phyloP scores from a whole-genome alignment of 345 rosid genomes.

The Draba incana region DNA sequence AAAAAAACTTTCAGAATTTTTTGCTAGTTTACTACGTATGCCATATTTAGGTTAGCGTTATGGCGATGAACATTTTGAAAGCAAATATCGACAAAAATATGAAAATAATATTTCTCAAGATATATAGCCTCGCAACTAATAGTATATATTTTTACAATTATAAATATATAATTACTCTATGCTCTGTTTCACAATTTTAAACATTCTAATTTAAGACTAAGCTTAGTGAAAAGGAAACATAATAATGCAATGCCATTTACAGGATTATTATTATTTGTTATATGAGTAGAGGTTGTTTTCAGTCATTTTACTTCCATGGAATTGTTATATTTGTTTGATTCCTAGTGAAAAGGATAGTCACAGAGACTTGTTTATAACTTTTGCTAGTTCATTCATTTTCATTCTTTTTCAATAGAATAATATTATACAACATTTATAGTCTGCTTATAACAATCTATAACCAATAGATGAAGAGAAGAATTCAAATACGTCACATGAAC shows the following conservation, averaged over 20 bases:
- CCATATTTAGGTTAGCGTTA: too few species aligned
- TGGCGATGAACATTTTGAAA: too few species aligned
- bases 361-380: constrained; percentile 19
- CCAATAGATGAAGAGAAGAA: constrained; percentile 42
- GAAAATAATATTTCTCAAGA: too few species aligned
- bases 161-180: too few species aligned
- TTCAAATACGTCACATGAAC: constrained; percentile 39
- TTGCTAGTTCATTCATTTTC: constrained; percentile 24
- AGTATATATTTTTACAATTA: too few species aligned
- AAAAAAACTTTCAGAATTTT: too few species aligned
- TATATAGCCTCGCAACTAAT: too few species aligned
- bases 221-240: not conserved
- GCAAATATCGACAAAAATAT: too few species aligned
- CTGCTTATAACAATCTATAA: constrained; percentile 4
- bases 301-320: not conserved
- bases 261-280: not conserved
- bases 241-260: not conserved
- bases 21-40: too few species aligned
- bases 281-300: too few species aligned
- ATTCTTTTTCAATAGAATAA: not conserved
- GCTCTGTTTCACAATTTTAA: not conserved
- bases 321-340: constrained; percentile 6
- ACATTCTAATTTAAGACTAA: too few species aligned
- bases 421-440: constrained; percentile 4
- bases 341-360: constrained; percentile 27